Percentiles rank a stretch among this genome's conserved stretches.
Conservation (phyloP, 805 yeast species). For the Ogataea methanolica region DNA sequence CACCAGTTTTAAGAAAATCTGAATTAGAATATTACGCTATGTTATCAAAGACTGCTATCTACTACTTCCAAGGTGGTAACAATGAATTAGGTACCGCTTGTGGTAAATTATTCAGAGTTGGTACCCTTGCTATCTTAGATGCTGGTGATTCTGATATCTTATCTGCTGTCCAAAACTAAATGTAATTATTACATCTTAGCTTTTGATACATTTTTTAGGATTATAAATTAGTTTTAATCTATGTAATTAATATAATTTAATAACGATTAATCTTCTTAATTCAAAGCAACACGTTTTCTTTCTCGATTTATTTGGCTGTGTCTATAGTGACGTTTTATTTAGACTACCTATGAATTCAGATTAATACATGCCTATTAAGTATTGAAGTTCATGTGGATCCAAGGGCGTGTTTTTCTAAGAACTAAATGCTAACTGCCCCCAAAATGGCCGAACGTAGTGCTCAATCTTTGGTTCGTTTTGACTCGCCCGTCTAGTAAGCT, state of each 20-base stretch:
- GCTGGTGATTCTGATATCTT: slow-evolving; percentile 99
- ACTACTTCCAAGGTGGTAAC: slow-evolving; percentile 99
- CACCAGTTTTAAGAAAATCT: slow-evolving; percentile 99
- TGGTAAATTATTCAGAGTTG: slow-evolving; percentile 99
- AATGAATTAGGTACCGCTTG: slow-evolving; percentile 99
- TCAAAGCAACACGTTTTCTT: too few relatives aligned
- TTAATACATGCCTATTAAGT: too few relatives aligned
- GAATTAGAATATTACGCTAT: slow-evolving; percentile 99
- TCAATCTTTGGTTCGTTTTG: too few relatives aligned
- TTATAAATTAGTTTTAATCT: neutral
- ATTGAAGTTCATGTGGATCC: too few relatives aligned
- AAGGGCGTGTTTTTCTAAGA: too few relatives aligned
- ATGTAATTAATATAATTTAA: too few relatives aligned
- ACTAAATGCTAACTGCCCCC: too few relatives aligned
- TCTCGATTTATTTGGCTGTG: neutral
- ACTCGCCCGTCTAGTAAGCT: too few relatives aligned
- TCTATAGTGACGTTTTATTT: neutral
- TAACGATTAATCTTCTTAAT: too few relatives aligned
- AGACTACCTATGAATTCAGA: too few relatives aligned
- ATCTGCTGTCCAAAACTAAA: slow-evolving; percentile 44
- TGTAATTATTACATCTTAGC: neutral
- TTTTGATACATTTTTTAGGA: neutral
- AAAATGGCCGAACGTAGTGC: too few relatives aligned
- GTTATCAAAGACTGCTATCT: slow-evolving; percentile 95
- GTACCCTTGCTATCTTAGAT: slow-evolving; percentile 91